phyloP scores from a whole-genome alignment of 352 stramenopile species.

The Phytophthora hybrid region DNA sequence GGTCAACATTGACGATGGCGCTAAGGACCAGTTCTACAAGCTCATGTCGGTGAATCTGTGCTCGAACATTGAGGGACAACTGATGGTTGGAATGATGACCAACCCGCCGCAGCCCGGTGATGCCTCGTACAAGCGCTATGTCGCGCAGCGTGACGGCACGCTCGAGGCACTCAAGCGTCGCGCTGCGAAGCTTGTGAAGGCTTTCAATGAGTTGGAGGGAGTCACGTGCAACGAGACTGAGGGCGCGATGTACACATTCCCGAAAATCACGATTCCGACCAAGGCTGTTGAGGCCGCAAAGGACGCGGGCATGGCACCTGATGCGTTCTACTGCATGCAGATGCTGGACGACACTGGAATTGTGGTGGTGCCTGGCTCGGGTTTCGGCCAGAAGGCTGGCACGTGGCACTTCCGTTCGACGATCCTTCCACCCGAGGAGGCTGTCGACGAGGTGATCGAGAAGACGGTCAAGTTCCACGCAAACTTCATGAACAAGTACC shows the following conservation, averaged over 20 bases:
- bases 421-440: constrained; percentile 97
- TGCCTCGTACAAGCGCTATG: constrained; percentile 91
- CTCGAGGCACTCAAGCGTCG: constrained; percentile 95
- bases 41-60: constrained; percentile 97
- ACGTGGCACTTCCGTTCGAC: constrained; percentile 99
- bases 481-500: constrained; percentile 95
- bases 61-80: constrained; percentile 97
- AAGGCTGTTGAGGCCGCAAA: constrained; percentile 89
- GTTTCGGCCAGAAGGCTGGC: constrained; percentile 96
- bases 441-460: constrained; percentile 95
- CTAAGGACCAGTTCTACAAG: constrained; percentile 99
- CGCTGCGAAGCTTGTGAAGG: constrained; percentile 93
- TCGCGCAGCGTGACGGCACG: constrained; percentile 92
- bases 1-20: constrained; percentile 92
- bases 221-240: constrained; percentile 97
- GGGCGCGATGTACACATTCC: constrained; percentile 99
- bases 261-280: constrained; percentile 91
- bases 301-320: constrained; percentile 81
- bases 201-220: constrained; percentile 96
- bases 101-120: constrained; percentile 93
- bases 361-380: constrained; percentile 97
- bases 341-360: constrained; percentile 98
- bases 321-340: constrained; percentile 97
- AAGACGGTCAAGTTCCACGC: constrained; percentile 96
- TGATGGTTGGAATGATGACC: constrained; percentile 98